Evolutionary conservation across 2,329 filamentous ascomycete genomes (phyloP), one percentile per base, ranked within the genome.

Genomic region (Fusarium sp.): DNA sequence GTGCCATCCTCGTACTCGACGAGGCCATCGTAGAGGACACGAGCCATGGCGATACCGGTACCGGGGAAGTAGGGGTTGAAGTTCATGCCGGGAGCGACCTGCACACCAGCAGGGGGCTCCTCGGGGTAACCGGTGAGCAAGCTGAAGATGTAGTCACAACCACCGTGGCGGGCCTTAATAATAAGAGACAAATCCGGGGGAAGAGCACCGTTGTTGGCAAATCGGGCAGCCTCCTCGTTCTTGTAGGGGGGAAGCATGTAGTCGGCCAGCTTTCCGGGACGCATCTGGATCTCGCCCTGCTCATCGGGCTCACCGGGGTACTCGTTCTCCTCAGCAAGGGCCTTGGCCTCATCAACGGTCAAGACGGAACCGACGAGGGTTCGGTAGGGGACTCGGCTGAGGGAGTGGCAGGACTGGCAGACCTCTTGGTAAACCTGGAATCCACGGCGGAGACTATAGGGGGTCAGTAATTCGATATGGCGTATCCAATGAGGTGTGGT

Each of bases 51-150:
- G 80, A 99, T 99, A 79, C 95, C 95, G 74, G 96, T 98, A 79
- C 96, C 96, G 59, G 96, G 96, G 90, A 99, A 99, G 88, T 97
- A 99, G 64, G 96, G 96, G 89, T 99, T 99, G 90, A 99, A 99
- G 90, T 98, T 97, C 83, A 99, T 90, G 77, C 96, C 96, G 66
- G 90, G 89, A 75, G 90, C 90, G 63, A 99, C 91, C 75, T 87
- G 84, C 67, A 92, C 94, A 79, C 96, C 96, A 50, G 96, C 93
- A 53, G 96, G 96, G 63, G 93, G 87, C 84, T 99, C 96, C 74
- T 99, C 96, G 63, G 96, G 96, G 83, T 99, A 99, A 74, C 96
- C 96, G 57, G 96, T 99, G 78, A 99, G 85, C 80, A 99, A 87
- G 80, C 86, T 93, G 89, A 98, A 99, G 84, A 99, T 93, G 88